Evolutionary conservation across 2,329 filamentous ascomycete species (phyloP), one percentile per base, ranked within the genome.

Genomic region (Xylariales sp.): DNA sequence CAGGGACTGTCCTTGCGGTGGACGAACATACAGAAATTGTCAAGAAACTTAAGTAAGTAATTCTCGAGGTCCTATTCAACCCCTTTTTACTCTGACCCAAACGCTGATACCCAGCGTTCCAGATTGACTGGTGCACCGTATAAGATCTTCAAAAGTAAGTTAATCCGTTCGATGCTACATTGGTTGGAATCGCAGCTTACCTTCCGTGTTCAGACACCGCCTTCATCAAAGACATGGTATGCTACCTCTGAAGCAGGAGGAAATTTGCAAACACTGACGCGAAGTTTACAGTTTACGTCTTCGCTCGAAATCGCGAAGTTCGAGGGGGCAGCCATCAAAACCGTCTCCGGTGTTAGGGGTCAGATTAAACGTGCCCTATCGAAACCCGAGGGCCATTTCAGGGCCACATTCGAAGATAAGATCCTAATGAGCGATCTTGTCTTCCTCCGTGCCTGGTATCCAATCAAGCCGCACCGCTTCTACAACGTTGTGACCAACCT

Each of bases 21-120:
- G 93, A 98, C 60, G 90, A 97, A 66, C 88, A 85, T 29, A 90
- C 88, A 3, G 93, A 98, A 62, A 97, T 98, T 51, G 93, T 98
- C 64, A 98, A 98, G 78, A 98, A 98, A 74, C 82, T 98, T 59
- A 98, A 98, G n/a, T n/a, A n/a, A n/a, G n/a, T n/a, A n/a, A n/a
- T n/a, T n/a, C n/a, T n/a, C n/a, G n/a, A n/a, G n/a, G n/a, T n/a
- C n/a, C n/a, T n/a, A n/a, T n/a, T n/a, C n/a, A n/a, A n/a, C n/a
- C n/a, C n/a, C n/a, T n/a, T n/a, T n/a, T n/a, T n/a, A n/a, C n/a
- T n/a, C n/a, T n/a, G n/a, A n/a, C n/a, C n/a, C n/a, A n/a, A n/a
- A n/a, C n/a, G n/a, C n/a, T n/a, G n/a, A n/a, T n/a, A n/a, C n/a
- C n/a, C n/a, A n/a, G n/a, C n/a, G n/a, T n/a, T n/a, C n/a, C n/a